Percentiles rank a stretch among this genome's conserved stretches.
Evolutionary conservation across 805 yeast species (phyloP).

Genomic region (Lipomyces starkeyi): DNA sequence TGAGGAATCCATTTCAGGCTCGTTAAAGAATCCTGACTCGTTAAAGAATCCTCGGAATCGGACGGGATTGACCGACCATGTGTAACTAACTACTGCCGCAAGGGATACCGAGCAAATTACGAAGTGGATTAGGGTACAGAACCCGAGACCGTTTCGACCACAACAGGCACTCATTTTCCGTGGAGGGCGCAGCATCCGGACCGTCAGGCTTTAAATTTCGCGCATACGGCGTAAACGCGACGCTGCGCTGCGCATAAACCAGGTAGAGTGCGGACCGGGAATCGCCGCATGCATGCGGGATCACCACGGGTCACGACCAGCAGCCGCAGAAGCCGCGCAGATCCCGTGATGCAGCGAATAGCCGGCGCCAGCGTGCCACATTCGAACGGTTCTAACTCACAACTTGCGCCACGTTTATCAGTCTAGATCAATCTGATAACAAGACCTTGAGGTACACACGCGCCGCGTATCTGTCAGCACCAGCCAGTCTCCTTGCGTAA

Average conservation of each 20-base stretch:
- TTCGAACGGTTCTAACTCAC: not conserved
- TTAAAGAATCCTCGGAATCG: too few relatives aligned
- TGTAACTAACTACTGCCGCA: too few relatives aligned
- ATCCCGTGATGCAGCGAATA: not conserved
- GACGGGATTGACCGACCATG: too few relatives aligned
- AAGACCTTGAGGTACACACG: too few relatives aligned
- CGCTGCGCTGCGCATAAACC: not conserved
- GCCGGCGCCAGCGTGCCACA: not conserved
- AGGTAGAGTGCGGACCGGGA: not conserved
- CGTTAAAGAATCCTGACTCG: not conserved
- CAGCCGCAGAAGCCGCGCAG: not conserved
- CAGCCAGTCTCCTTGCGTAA: too few relatives aligned
- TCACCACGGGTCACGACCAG: not conserved
- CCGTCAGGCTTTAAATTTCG: too few relatives aligned
- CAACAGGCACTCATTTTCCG: not conserved
- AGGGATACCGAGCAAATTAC: not conserved
- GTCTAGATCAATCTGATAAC: not conserved
- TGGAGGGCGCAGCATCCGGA: not conserved
- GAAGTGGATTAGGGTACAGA: not conserved
- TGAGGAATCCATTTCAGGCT: too few relatives aligned
- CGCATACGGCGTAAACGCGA: not conserved
- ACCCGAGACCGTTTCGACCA: not conserved
- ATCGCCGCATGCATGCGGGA: not conserved
- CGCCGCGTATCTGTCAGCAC: too few relatives aligned
- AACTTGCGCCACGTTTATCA: not conserved